phyloP scores from a whole-genome alignment of 257 asterid species.

The Penstemon davidsonii region DNA sequence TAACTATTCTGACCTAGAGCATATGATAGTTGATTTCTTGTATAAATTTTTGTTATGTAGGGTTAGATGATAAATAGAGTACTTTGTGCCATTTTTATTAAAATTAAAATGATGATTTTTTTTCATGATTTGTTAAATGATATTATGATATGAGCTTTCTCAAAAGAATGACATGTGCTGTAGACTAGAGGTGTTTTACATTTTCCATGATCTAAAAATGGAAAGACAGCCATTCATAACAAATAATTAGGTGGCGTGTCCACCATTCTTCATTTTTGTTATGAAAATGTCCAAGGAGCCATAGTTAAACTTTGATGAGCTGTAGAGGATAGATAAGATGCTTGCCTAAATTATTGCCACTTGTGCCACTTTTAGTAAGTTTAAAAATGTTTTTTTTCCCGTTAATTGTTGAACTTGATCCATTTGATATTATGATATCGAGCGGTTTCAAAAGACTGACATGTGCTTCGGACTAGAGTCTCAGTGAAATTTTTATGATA shows the following conservation, averaged over 20 bases:
- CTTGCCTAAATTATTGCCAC: background rate
- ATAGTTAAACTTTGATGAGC: background rate
- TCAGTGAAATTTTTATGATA: background rate
- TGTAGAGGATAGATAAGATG: background rate
- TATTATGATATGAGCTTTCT: background rate
- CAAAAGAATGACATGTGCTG: constrained; percentile 4
- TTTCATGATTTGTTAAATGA: background rate
- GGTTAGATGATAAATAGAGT: background rate
- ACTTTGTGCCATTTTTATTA: background rate
- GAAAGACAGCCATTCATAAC: background rate
- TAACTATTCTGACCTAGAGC: background rate
- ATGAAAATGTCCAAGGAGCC: constrained; percentile 11
- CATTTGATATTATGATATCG: background rate
- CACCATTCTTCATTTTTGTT: background rate
- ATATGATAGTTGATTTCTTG: background rate
- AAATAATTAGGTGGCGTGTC: background rate
- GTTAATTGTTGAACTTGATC: background rate
- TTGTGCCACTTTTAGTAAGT: background rate
- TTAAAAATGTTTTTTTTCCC: background rate
- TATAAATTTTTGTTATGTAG: background rate
- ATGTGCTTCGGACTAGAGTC: constrained; percentile 6
- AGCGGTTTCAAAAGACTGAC: background rate
- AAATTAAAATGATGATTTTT: background rate
- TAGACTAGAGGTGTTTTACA: constrained; percentile 1
- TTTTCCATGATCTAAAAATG: background rate